These are phyloP conservation scores for Populus tomentosa DNA, from an alignment of 441 rosid genomes.

Conservation along the genomic window DNA sequence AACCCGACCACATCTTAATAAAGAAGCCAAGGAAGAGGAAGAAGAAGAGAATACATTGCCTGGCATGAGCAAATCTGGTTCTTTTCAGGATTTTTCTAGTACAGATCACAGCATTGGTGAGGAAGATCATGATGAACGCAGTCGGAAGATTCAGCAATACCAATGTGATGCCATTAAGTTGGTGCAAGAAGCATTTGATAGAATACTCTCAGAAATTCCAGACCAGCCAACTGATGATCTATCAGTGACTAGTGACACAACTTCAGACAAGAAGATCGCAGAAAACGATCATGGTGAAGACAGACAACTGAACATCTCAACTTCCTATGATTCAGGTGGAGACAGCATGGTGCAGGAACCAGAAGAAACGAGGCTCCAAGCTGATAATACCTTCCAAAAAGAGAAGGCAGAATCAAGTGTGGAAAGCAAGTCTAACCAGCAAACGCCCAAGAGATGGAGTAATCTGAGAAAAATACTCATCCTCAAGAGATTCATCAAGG, in stretches of 20 bases:
- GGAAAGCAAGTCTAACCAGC: conserved; percentile 29
- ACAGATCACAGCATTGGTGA: conserved; percentile 3
- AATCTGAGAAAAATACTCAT: conserved; percentile 67
- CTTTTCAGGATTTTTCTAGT: conserved; percentile 22
- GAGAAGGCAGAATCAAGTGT: conserved; percentile 28
- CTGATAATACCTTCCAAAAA: conserved; percentile 16
- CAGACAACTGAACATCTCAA: conserved; percentile 24
- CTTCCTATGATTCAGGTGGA: conserved; percentile 22
- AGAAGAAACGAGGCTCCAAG: conserved; percentile 13
- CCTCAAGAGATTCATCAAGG: conserved; percentile 72
- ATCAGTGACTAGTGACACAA: conserved; percentile 11
- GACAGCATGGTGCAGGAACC: conserved; percentile 9
- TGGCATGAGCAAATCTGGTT: conserved; percentile 14
- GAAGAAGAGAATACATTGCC: neutral
- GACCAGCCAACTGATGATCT: conserved; percentile 60
- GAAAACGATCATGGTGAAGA: conserved; percentile 31
- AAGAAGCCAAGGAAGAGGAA: conserved; percentile 18
- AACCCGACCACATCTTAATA: conserved; percentile 17
- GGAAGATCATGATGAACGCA: conserved; percentile 27
- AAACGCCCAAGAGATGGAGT: conserved; percentile 68
- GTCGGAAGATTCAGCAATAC: conserved; percentile 30
- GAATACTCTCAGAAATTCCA: conserved; percentile 68
- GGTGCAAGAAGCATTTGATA: conserved; percentile 76
- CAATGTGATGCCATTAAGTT: conserved; percentile 61
- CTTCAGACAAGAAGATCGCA: conserved; percentile 23